Conservation (phyloP, 2,329 filamentous ascomycete genomes). For the Rhinocladiella similis region DNA sequence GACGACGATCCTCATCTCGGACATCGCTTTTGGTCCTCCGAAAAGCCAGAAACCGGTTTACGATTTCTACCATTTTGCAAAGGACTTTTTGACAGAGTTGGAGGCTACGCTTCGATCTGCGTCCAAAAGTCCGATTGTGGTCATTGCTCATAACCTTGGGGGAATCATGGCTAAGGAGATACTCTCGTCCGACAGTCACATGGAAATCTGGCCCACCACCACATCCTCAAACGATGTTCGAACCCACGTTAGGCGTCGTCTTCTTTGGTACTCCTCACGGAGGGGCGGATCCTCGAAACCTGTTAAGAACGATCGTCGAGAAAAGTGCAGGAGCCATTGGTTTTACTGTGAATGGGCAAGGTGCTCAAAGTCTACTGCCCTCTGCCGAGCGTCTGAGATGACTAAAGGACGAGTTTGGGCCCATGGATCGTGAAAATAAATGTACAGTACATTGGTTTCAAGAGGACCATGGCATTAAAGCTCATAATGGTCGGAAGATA, state of each 20-base stretch:
- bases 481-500: constrained; percentile 23
- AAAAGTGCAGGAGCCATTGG: constrained; percentile 22
- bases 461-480: constrained; percentile 30
- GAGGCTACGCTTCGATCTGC: constrained; percentile 32
- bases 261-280: constrained; percentile 27
- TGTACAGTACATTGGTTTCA: constrained; percentile 42
- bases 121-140: constrained; percentile 12
- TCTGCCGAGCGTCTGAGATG: constrained; percentile 35
- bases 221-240: constrained; percentile 1
- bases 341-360: constrained; percentile 35
- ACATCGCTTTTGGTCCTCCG: constrained; percentile 25
- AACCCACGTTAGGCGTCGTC: constrained; percentile 16
- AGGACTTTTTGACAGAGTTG: constrained; percentile 37
- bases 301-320: constrained; percentile 3
- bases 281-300: constrained; percentile 9
- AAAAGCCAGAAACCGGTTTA: constrained; percentile 32
- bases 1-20: constrained; percentile 32
- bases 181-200: constrained; percentile 13
- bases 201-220: constrained; percentile 1
- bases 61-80: constrained; percentile 36
- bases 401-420: constrained; percentile 32
- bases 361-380: constrained; percentile 38
- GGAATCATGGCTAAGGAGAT: constrained; percentile 21
- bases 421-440: constrained; percentile 31
- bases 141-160: constrained; percentile 22